Evolutionary conservation across 2,329 filamentous ascomycete genomes (phyloP).

Genomic region (Diaporthe nobilis): DNA sequence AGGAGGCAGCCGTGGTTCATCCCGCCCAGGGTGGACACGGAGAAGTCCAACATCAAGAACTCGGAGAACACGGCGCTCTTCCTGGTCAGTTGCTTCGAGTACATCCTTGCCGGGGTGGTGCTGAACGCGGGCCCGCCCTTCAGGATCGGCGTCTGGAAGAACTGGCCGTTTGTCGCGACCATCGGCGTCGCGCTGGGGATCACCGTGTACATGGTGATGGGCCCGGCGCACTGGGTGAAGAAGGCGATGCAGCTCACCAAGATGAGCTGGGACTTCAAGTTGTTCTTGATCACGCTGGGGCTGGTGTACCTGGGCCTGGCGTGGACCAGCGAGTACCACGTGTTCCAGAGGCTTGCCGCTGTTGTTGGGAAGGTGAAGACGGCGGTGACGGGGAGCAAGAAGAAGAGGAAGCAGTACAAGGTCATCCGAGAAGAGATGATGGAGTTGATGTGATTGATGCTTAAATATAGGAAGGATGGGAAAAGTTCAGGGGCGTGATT

Average conservation of each 20-base stretch:
- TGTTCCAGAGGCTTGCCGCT: constrained; percentile 79
- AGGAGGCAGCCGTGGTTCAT: constrained; percentile 87
- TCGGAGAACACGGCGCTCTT: constrained; percentile 95
- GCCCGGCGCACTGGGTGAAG: constrained; percentile 77
- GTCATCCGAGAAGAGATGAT: constrained; percentile 79
- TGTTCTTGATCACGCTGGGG: constrained; percentile 80
- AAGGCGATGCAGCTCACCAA: constrained; percentile 88
- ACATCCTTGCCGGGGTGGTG: constrained; percentile 90
- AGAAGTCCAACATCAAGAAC: constrained; percentile 89
- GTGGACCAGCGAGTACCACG: constrained; percentile 78
- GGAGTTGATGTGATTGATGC: constrained; percentile 46
- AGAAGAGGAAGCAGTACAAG: constrained; percentile 92
- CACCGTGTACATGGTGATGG: constrained; percentile 84
- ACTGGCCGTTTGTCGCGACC: constrained; percentile 88
- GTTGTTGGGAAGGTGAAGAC: constrained; percentile 74
- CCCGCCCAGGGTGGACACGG: constrained; percentile 81
- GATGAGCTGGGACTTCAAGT: constrained; percentile 79
- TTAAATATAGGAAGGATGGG: neutral
- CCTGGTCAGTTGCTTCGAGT: constrained; percentile 92
- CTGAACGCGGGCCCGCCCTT: constrained; percentile 94
- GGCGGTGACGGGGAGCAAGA: constrained; percentile 71
- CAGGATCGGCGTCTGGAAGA: constrained; percentile 82
- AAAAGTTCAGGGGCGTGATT: neutral
- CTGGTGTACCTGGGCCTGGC: constrained; percentile 76
- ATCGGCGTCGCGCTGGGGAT: constrained; percentile 78